Percentiles rank a stretch among this genome's conserved stretches.
Evolutionary conservation across 192 early-diverging fungal species (phyloP).

Genomic region (Backusella tarrabulga): DNA sequence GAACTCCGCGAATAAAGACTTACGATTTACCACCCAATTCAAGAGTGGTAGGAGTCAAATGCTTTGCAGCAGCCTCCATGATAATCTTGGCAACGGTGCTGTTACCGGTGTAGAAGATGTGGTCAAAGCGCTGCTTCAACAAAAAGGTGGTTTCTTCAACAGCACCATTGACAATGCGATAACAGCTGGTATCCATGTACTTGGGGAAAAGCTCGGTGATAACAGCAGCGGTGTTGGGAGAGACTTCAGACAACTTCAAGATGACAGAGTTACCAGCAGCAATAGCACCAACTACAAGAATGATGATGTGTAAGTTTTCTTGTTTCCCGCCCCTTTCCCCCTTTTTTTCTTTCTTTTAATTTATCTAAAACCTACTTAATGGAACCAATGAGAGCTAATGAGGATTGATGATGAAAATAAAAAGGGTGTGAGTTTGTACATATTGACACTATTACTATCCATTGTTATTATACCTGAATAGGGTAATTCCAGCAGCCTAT

Average conservation of each 20-base stretch:
- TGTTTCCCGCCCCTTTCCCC: neutral
- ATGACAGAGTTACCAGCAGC: constrained; percentile 89
- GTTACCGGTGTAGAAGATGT: constrained; percentile 93
- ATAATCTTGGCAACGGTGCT: constrained; percentile 78
- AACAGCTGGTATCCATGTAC: constrained; percentile 71
- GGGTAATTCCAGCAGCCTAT: constrained; percentile 56
- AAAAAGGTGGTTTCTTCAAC: constrained; percentile 71
- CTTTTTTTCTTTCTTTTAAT: neutral
- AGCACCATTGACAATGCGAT: constrained; percentile 79
- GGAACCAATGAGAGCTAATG: constrained; percentile 23
- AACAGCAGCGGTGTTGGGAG: constrained; percentile 61
- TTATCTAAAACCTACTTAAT: constrained; percentile 8
- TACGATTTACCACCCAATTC: constrained; percentile 93
- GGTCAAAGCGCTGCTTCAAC: constrained; percentile 80
- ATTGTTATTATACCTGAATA: constrained; percentile 35
- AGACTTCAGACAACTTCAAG: constrained; percentile 83
- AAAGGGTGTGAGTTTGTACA: neutral
- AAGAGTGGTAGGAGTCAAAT: constrained; percentile 85
- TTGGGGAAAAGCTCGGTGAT: constrained; percentile 66
- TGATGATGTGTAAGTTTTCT: neutral
- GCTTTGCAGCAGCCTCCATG: constrained; percentile 79
- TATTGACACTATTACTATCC: neutral
- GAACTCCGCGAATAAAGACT: neutral
- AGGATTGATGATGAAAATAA: neutral
- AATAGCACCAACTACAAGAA: constrained; percentile 73